phyloP scores from a whole-genome alignment of 768 basidiomycete species.

The Podaxis sp. region DNA sequence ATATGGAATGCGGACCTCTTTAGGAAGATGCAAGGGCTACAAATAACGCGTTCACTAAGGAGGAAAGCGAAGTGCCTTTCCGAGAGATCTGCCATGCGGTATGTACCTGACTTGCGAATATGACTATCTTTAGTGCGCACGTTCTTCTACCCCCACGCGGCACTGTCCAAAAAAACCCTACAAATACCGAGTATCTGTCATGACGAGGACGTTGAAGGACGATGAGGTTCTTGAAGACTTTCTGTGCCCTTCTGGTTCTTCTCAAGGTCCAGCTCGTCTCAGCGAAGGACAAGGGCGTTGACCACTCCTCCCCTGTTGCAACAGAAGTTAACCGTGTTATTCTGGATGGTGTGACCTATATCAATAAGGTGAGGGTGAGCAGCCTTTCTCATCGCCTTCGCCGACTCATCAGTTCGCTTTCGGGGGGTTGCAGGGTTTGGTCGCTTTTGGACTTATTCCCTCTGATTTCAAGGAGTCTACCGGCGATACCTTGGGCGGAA shows the following conservation, averaged over 20 bases:
- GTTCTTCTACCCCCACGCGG: not conserved
- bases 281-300: not conserved
- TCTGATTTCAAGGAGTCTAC: slow-evolving; percentile 56
- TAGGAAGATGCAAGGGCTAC: not conserved
- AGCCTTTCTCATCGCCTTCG: not conserved
- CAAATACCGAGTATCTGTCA: not conserved
- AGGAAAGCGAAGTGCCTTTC: not conserved
- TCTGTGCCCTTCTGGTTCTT: not conserved
- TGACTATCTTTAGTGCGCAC: not conserved
- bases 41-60: not conserved
- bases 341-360: slow-evolving; percentile 39
- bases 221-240: not conserved
- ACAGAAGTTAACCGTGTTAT: slow-evolving; percentile 24
- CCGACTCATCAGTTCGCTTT: not conserved
- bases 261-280: not conserved
- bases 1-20: no score
- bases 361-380: slow-evolving; percentile 37
- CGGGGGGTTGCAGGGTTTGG: slow-evolving; percentile 42
- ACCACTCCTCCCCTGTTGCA: not conserved
- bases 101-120: not conserved
- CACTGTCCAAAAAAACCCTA: not conserved
- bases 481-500: slow-evolving; percentile 60
- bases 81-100: not conserved
- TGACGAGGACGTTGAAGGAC: not conserved
- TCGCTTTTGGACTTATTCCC: slow-evolving; percentile 63